A percentile compares a stretch with the other conserved stretches of the same genome.
Evolutionary conservation across 495 filamentous ascomycete species (phyloP).

Genomic region (Astrothelium macrocarpum): DNA sequence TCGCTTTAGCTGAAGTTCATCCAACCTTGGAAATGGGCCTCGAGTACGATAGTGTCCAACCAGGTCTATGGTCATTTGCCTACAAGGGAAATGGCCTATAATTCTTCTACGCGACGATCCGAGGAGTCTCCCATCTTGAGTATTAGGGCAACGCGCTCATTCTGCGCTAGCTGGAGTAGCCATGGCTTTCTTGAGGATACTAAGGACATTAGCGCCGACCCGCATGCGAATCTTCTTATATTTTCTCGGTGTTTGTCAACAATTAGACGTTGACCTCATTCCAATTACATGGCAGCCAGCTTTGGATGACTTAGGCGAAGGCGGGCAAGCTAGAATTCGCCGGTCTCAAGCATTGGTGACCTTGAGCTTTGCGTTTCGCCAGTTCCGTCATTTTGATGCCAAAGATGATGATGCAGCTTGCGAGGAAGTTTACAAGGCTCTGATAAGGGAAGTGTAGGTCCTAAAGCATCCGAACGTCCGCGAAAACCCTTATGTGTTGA

Average conservation of each 20-base stretch:
- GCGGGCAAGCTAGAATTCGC: not conserved
- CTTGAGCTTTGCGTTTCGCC: not conserved
- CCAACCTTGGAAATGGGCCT: no score
- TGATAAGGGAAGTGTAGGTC: not conserved
- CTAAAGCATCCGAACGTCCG: not conserved
- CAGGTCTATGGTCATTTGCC: no score
- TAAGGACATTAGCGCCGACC: not conserved
- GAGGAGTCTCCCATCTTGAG: no score
- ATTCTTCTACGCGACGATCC: no score
- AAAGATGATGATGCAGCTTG: not conserved
- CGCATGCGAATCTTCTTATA: not conserved
- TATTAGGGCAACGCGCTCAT: no score
- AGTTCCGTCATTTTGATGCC: not conserved
- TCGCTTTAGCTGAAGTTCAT: no score
- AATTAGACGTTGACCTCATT: not conserved
- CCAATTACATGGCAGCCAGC: not conserved
- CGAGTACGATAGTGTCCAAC: no score
- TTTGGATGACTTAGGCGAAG: not conserved
- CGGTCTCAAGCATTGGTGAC: not conserved
- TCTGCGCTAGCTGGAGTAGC: not conserved
- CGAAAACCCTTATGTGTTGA: not conserved
- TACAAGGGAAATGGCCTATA: no score
- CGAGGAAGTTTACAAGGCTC: not conserved
- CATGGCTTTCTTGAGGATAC: not conserved
- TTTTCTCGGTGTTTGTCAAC: not conserved